Base-by-base conservation (phyloP, 306 rosid species). In the Benincasa hispida region DNA sequence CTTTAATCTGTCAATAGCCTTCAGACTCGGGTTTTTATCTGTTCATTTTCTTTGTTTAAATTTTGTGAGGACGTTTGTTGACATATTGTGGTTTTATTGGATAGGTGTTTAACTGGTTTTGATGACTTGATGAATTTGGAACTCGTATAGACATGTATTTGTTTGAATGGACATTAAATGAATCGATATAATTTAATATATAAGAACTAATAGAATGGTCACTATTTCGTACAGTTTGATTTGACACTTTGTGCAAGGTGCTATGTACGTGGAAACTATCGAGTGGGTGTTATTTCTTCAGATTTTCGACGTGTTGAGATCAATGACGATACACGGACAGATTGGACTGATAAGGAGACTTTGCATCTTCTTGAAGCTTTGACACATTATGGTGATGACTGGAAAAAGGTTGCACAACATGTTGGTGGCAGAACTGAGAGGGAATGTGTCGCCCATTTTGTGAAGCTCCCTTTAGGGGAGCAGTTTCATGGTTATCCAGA, bases 171-270 rank as follows among this genome's bases (percentile, higher is more conserved):
- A 24, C 32, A 41, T 67, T 39, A 67, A 67, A 67, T 21, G 55
- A 42, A 68, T 47, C 5, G 28, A 24, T 42, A 68, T 22, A 41
- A 42, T 68, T 42, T 69, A 22, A 13, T 22, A 1, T 13, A 42
- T 24, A 45, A 24, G 57, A 24, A 42, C 25, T 69, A 42, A 69
- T 45, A 22, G 2, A 5, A 15, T 70, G 75, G 57, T 25, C 37
- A 27, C 25, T 14, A 10, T 19, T 67, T 30, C 51, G 50, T 39
- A 39, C 87, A 94, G 99, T 81, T 90, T 82, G 87, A 87, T 75
- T 84, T 86, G 91, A 94, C 96, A 58, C 89, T 94, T 9, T 94
- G 99, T 84, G 99, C 99, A 65, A 87, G 96, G 81, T 94, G 99
- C 83, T 94, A 87, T 81, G 97, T 94, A 68, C 97, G 97, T 3